Evolutionary conservation across 1,284 basidiomycete genomes (phyloP).

Genomic region (Leccinum griseonigrum): DNA sequence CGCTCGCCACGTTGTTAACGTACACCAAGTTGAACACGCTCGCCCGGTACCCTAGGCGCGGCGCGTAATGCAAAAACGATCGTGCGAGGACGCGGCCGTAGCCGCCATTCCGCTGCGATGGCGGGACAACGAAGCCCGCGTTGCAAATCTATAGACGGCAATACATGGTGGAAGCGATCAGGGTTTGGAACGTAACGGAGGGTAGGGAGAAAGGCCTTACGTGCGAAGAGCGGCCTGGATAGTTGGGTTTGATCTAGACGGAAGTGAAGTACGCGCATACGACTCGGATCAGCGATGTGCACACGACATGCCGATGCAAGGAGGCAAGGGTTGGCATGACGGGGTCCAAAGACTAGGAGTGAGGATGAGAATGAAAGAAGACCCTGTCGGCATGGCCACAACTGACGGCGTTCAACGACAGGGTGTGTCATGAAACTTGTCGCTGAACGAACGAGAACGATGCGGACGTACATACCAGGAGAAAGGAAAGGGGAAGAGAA

Average conservation of each 20-base stretch:
- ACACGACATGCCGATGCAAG: not conserved
- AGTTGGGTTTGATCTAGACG: slow-evolving; percentile 80
- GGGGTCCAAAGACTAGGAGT: not conserved
- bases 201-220: slow-evolving; percentile 43
- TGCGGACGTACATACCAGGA: not conserved
- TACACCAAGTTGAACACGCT: slow-evolving; percentile 96
- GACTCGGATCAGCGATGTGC: slow-evolving; percentile 14
- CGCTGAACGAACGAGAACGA: not conserved
- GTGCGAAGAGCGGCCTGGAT: slow-evolving; percentile 91
- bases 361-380: not conserved
- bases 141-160: slow-evolving; percentile 69
- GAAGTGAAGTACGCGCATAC: not conserved
- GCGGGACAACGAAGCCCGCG: slow-evolving; percentile 85
- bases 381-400: slow-evolving; percentile 1
- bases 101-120: slow-evolving; percentile 62
- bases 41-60: slow-evolving; percentile 76
- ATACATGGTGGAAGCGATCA: not conserved
- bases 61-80: slow-evolving; percentile 83
- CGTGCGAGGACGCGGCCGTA: slow-evolving; percentile 75
- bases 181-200: not conserved
- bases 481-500: not conserved
- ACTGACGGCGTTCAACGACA: not conserved
- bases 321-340: not conserved
- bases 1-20: slow-evolving; percentile 72
- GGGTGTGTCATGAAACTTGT: not conserved